Evolutionary conservation across 2,329 filamentous ascomycete genomes (phyloP).

Genomic region (Penicillium hesseltinei): DNA sequence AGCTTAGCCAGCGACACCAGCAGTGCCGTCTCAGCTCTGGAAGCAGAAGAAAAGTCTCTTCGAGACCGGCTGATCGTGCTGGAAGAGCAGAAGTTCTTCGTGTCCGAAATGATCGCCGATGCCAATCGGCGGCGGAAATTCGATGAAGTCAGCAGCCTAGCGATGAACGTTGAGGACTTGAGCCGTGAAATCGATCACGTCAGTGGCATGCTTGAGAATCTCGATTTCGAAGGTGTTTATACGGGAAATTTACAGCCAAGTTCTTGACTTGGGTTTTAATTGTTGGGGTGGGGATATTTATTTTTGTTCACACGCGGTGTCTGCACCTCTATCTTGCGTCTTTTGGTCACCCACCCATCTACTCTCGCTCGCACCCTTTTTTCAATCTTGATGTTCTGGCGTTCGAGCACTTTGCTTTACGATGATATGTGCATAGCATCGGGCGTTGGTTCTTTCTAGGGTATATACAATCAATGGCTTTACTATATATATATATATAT

Average conservation of each 20-base stretch:
- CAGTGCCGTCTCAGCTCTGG: constrained; percentile 63
- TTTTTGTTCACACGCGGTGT: neutral
- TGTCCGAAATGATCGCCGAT: constrained; percentile 77
- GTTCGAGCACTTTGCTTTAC: constrained; percentile 15
- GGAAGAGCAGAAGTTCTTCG: constrained; percentile 88
- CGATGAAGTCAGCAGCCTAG: constrained; percentile 79
- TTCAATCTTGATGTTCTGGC: constrained; percentile 11
- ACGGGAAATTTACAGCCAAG: constrained; percentile 24
- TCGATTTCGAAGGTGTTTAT: constrained; percentile 62
- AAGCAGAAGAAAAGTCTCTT: constrained; percentile 79
- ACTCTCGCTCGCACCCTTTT: constrained; percentile 1
- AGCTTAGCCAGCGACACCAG: constrained; percentile 56
- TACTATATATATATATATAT: too few species aligned
- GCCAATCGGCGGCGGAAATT: constrained; percentile 75
- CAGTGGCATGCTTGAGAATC: constrained; percentile 61
- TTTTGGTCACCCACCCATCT: constrained; percentile 3
- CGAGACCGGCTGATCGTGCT: constrained; percentile 78
- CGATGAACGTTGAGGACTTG: constrained; percentile 77
- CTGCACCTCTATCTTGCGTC: constrained; percentile 8
- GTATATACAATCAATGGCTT: constrained; percentile 12
- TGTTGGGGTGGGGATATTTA: neutral
- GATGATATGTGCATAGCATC: constrained; percentile 29
- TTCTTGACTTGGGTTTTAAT: constrained; percentile 5
- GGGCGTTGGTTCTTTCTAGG: constrained; percentile 23
- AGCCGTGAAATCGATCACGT: constrained; percentile 71